Evolutionary conservation across 306 rosid genomes (phyloP).

Genomic region (Mucuna pruriens): DNA sequence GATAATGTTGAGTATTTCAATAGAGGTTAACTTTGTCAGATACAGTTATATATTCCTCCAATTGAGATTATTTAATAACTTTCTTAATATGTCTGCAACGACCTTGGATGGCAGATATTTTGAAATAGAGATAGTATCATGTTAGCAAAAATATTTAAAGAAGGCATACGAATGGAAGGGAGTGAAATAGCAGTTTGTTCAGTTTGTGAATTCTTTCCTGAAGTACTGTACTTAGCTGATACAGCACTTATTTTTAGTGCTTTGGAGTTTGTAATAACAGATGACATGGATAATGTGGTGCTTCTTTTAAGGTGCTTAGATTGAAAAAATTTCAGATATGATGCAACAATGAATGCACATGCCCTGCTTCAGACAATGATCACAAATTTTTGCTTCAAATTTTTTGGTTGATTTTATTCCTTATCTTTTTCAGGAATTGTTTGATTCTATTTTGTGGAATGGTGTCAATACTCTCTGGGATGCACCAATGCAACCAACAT

Average conservation of each 20-base stretch:
- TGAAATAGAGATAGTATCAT: background rate
- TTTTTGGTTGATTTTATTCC: slow-evolving; percentile 41
- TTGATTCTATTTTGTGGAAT: slow-evolving; percentile 81
- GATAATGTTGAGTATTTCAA: background rate
- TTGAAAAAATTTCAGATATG: slow-evolving; percentile 29
- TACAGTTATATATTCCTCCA: background rate
- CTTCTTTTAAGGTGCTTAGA: slow-evolving; percentile 23
- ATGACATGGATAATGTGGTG: background rate
- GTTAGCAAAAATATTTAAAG: background rate
- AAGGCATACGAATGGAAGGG: background rate
- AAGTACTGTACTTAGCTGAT: slow-evolving; percentile 25
- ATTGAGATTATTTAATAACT: background rate
- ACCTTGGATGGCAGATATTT: background rate
- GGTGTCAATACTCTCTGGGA: slow-evolving; percentile 72
- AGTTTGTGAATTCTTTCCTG: background rate
- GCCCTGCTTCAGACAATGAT: slow-evolving; percentile 21
- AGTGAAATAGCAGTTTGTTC: background rate
- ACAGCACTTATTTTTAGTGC: background rate
- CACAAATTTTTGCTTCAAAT: slow-evolving; percentile 5
- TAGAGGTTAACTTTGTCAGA: background rate
- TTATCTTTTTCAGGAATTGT: slow-evolving; percentile 73
- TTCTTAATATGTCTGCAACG: background rate
- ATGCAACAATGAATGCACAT: slow-evolving; percentile 26
- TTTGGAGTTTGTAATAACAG: background rate
- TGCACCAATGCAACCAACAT: slow-evolving; percentile 58